phyloP scores from a whole-genome alignment of 2,329 filamentous ascomycete species.

The Simplicillium aogashimaense region DNA sequence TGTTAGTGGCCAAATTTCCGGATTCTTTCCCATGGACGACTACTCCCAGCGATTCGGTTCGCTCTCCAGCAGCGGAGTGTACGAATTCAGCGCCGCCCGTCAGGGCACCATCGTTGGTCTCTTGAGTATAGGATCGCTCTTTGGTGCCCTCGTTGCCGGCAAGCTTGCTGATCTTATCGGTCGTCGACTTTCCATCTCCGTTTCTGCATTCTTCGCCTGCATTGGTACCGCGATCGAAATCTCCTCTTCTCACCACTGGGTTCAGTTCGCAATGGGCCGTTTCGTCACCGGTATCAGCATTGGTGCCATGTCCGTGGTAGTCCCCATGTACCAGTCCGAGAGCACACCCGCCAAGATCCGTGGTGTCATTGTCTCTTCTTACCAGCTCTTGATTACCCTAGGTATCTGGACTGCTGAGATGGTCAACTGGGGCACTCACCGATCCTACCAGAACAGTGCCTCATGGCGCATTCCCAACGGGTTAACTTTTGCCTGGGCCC shows the following conservation, averaged over 20 bases:
- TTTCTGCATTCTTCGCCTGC: constrained; percentile 51
- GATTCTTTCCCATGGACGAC: constrained; percentile 51
- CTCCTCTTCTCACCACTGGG: constrained; percentile 44
- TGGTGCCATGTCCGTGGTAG: constrained; percentile 52
- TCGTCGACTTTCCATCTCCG: constrained; percentile 51
- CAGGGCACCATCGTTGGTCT: constrained; percentile 56
- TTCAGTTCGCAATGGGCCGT: constrained; percentile 54
- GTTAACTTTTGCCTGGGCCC: constrained; percentile 44
- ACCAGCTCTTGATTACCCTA: constrained; percentile 61
- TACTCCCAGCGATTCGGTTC: constrained; percentile 45
- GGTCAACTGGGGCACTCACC: constrained; percentile 52
- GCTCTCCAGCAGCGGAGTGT: constrained; percentile 22
- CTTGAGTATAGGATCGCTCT: constrained; percentile 48
- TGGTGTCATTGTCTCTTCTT: constrained; percentile 52
- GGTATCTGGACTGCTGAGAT: constrained; percentile 52
- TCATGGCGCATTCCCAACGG: constrained; percentile 56
- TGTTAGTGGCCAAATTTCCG: constrained; percentile 46
- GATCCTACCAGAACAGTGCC: constrained; percentile 26
- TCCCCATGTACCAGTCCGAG: constrained; percentile 62
- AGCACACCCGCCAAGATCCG: constrained; percentile 54
- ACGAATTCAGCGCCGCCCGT: constrained; percentile 45
- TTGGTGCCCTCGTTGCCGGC: constrained; percentile 48
- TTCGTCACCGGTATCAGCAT: constrained; percentile 58
- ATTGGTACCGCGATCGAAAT: constrained; percentile 56
- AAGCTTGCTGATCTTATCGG: constrained; percentile 53